Evolutionary conservation across 306 rosid species (phyloP).

Genomic region (Prunus mira): DNA sequence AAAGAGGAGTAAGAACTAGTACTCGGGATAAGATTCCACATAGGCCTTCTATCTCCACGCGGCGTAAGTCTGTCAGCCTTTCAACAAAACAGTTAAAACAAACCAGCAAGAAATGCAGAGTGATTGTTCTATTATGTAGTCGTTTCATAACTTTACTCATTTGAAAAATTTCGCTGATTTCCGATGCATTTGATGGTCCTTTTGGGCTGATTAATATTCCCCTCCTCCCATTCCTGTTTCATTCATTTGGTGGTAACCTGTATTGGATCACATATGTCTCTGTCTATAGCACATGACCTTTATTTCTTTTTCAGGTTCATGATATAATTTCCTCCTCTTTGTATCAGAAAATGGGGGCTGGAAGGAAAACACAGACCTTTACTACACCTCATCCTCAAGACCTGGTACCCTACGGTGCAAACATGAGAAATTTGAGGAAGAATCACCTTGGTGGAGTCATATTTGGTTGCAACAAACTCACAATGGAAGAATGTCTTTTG

Average conservation of each 20-base stretch:
- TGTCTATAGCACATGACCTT: background rate
- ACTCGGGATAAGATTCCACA: background rate
- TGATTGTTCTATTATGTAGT: background rate
- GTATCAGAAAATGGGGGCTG: conserved; percentile 46
- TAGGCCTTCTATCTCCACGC: background rate
- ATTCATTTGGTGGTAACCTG: background rate
- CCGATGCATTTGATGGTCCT: background rate
- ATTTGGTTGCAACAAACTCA: conserved; percentile 75
- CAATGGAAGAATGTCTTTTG: conserved; percentile 63
- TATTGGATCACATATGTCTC: background rate
- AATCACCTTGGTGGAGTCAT: conserved; percentile 80
- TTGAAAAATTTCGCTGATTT: background rate
- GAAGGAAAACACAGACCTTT: conserved; percentile 35
- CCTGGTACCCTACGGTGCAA: background rate
- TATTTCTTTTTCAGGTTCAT: conserved; percentile 7
- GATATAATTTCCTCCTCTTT: conserved; percentile 14
- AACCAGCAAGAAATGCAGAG: background rate
- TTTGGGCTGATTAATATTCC: background rate
- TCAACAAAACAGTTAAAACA: background rate
- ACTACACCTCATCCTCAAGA: background rate
- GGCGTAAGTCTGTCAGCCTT: background rate
- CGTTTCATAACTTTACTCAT: background rate
- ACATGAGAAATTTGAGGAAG: conserved; percentile 55
- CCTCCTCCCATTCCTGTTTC: background rate
- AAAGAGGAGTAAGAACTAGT: background rate